These are phyloP conservation scores for Globisporangium mamillatum DNA, from an alignment of 352 stramenopile species.

Conservation along the genomic window DNA sequence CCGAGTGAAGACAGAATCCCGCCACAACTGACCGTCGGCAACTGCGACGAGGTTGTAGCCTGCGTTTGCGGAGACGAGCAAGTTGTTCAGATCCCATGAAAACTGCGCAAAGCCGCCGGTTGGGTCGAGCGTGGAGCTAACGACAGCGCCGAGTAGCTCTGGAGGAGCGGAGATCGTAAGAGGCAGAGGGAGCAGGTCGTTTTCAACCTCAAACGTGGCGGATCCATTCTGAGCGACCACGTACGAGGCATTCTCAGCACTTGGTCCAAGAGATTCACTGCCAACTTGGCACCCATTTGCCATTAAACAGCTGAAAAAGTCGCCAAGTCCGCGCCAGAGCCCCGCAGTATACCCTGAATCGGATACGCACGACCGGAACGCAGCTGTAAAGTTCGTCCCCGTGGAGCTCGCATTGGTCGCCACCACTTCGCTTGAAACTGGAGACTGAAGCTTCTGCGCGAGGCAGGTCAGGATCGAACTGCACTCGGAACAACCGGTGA, in stretches of 20 bases:
- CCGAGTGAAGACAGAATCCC: background rate
- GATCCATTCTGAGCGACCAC: background rate
- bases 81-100: background rate
- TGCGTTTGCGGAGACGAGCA: background rate
- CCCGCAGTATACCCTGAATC: background rate
- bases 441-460: background rate
- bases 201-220: slow-evolving; percentile 1
- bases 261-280: background rate
- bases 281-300: slow-evolving; percentile 9
- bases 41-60: background rate
- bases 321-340: background rate
- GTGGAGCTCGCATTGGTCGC: background rate
- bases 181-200: background rate
- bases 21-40: background rate
- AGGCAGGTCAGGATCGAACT: slow-evolving; percentile 7
- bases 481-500: background rate
- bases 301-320: slow-evolving; percentile 16
- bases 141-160: background rate
- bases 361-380: background rate
- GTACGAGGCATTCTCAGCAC: slow-evolving; percentile 6
- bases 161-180: background rate
- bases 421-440: background rate
- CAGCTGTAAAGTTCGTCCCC: slow-evolving; percentile 7
- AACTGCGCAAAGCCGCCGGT: slow-evolving; percentile 4
- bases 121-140: background rate